Evolutionary conservation across 352 stramenopile genomes (phyloP), one percentile per base, ranked within the genome.

Genomic region (Achlya hypogyna): DNA sequence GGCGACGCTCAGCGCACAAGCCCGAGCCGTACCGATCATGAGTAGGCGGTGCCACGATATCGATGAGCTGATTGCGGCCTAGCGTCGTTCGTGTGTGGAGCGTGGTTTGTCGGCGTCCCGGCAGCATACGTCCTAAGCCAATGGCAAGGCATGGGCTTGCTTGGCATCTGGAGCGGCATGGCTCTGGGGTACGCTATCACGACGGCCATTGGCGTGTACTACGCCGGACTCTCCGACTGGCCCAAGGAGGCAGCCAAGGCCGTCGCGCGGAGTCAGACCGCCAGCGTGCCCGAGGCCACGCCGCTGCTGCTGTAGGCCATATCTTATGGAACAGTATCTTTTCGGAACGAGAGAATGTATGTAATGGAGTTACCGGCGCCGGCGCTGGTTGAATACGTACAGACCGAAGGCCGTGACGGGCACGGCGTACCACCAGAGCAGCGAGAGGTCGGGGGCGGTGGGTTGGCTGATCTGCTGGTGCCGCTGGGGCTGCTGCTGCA

Each of bases 381-480:
- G 78, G 53, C 78, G 78, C 59, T 86, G 78, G 42, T 86, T 88
- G 10, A 89, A 49, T 51, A 93, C 62, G 58, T 90, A 93, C 34
- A 47, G 80, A 2, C 77, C 82, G 45, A 93, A 80, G 0, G 80
- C 79, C 42, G 59, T 74, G 18, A 93, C 72, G 0, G 84, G 84
- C 38, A 93, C 56, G 49, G 89, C 79, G 78, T 93, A 93, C 84
- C 80, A 93, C 35, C 75, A 78, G 54, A 91, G 91, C 9, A 93
- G 71, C 42, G 80, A 84, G 45, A 91, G 73, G n/a, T 51, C 72
- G 78, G 53, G 84, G 82, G 28, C 66, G 42, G 79, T 77, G 38
- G 70, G 53, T 53, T 83, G 72, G 18, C 62, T 63, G 67, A 83
- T 77, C 25, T 65, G 25, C 20, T 70, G 29, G 14, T 51, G 62